Evolutionary conservation across 495 filamentous ascomycete species (phyloP), one percentile per base, ranked within the genome.

Genomic region (Penicillium lagena): DNA sequence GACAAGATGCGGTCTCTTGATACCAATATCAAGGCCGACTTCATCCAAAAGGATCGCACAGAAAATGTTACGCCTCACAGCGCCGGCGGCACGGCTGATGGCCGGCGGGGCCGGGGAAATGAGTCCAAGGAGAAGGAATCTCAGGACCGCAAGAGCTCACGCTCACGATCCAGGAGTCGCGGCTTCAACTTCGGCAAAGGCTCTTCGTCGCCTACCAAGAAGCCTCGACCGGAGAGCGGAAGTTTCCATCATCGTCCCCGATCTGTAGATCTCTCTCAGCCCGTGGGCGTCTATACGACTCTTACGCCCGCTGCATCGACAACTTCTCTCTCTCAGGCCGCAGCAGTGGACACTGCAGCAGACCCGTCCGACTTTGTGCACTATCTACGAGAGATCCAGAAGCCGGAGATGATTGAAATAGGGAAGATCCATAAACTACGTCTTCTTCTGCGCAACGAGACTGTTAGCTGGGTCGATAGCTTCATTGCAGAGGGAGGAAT

Each of bases 401-500:
- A 86, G 60, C 89, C 89, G 1, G 78, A 94, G 56, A 68, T 80
- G 42, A 80, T 96, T 2, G 91, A 97, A 56, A 86, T 96, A n/a
- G 89, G 90, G 9, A 87, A 87, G 50, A 63, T 98, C 9, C 94
- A 98, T 62, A 98, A 98, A 63, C 76, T 98, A 14, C 83, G 91
- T 7, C 73, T 96, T 37, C 72, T 97, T 9, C 73, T 97, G 30
- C 85, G 93, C 7, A 96, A 96, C 58, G 93, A 98, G 69, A 93
- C 89, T 4, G 85, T 98, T 2, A 79, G 81, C 12, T 98, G 94
- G 94, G 91, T 94, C 2, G 88, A 97, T 53, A 75, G 78, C 7
- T 98, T 98, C 63, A 86, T 97, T 51, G 71, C 78, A 14, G 78
- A 87, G 51, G 90, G 89, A 12, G 93, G 93, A 22, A 95, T 97